Evolutionary conservation across 108 stramenopile genomes (phyloP).

Genomic region (Discostella stelligeroides): DNA sequence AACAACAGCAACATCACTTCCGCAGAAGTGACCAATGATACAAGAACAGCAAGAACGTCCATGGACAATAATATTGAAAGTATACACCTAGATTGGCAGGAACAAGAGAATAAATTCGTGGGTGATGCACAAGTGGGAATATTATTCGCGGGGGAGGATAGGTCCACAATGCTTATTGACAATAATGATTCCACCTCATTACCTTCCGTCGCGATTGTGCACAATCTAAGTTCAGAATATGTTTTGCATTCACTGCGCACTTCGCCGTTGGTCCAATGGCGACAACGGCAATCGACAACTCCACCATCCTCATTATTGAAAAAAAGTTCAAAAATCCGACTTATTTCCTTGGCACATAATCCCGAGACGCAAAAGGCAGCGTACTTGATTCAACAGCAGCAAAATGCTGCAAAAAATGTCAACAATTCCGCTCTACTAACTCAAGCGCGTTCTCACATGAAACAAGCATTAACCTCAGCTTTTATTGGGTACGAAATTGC

Average conservation of each 20-base stretch:
- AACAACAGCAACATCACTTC: too few species aligned
- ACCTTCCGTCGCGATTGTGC: slow-evolving; percentile 41
- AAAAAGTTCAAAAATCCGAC: slow-evolving; percentile 20
- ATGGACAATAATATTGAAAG: neutral
- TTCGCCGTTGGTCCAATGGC: slow-evolving; percentile 58
- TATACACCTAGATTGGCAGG: slow-evolving; percentile 22
- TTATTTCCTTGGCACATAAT: slow-evolving; percentile 70
- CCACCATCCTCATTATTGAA: neutral
- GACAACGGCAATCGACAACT: slow-evolving; percentile 11
- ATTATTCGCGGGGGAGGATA: slow-evolving; percentile 24
- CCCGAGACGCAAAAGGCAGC: slow-evolving; percentile 64
- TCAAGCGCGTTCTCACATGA: slow-evolving; percentile 53
- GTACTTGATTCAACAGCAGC: slow-evolving; percentile 37
- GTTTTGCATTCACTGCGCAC: slow-evolving; percentile 51
- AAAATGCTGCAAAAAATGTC: slow-evolving; percentile 20
- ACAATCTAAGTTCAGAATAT: slow-evolving; percentile 58
- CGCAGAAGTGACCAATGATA: neutral
- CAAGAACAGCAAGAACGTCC: neutral
- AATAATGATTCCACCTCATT: neutral
- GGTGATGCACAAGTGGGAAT: slow-evolving; percentile 39
- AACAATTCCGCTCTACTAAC: slow-evolving; percentile 28
- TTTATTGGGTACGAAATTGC: slow-evolving; percentile 64
- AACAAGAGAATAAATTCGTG: slow-evolving; percentile 32
- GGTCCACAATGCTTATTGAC: too few species aligned
- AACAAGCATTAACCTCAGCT: slow-evolving; percentile 58